Evolutionary conservation across 1,284 basidiomycete species (phyloP), one percentile per base, ranked within the genome.

Genomic region (Trametes hirsuta): DNA sequence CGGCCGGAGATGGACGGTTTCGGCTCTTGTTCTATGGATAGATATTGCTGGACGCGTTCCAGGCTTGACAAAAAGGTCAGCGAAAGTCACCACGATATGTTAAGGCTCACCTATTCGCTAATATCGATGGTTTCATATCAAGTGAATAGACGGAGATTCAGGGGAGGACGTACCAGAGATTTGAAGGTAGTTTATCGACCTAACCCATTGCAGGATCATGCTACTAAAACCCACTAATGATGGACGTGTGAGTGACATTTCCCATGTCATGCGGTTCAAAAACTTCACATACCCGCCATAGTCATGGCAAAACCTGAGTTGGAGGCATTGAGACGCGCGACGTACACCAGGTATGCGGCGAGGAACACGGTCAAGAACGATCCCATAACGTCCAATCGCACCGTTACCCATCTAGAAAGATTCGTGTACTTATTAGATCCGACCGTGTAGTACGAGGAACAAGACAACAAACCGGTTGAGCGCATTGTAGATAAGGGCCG

Each of bases 11-110:
- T 68, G 0, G 78, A 79, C 1, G 81, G 69, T 50, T 79, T 76
- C 2, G 82, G 81, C 67, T 93, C 91, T 69, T 91, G 88, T 53
- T 90, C 88, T 53, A 91, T 89, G 10, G 44, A n/a, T 1, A 90
- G 72, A 68, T 92, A 93, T 35, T 82, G 82, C 67, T 89, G 83
- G 52, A 93, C 62, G n/a, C 69, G 69, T 25, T 70, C 69, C 35
- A 69, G 44, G 49, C 69, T 50, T 69, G 11, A 12, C 10, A 45
- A 18, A 8, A 12, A 40, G 39, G 18, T 18, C 18, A 18, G 18
- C 18, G 18, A 18, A 18, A 18, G 18, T 18, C 18, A 18, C 18
- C 18, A 18, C 18, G 18, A 18, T 18, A 18, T 18, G 18, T 18
- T 18, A 18, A 18, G 18, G 44, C 41, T 2, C 3, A 46, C 52